Conservation (phyloP, 345 rosid species). For the Pugionium dolabratum region DNA sequence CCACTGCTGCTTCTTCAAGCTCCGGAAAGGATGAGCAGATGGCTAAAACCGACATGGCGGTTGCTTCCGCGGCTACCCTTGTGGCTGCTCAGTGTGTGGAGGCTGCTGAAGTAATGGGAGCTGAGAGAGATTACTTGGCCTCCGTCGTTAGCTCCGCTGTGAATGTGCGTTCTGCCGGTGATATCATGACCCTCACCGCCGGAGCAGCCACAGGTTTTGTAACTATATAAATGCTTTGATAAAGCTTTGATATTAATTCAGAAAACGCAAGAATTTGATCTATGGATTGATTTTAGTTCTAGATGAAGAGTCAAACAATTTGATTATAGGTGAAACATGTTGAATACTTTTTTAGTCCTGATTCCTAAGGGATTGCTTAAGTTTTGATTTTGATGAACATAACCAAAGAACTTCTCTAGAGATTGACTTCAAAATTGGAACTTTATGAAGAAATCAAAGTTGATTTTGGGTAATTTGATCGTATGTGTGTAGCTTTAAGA, state of each 20-base stretch:
- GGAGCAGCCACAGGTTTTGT: slow-evolving; percentile 82
- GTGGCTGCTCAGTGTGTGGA: slow-evolving; percentile 91
- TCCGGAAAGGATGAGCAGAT: slow-evolving; percentile 78
- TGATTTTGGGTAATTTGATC: background rate
- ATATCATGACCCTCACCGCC: slow-evolving; percentile 84
- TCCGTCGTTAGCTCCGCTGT: slow-evolving; percentile 79
- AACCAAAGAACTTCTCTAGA: background rate
- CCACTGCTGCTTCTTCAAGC: slow-evolving; percentile 68
- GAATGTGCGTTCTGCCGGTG: slow-evolving; percentile 76
- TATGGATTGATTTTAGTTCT: background rate
- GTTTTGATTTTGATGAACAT: slow-evolving; percentile 10
- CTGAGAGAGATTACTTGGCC: slow-evolving; percentile 81
- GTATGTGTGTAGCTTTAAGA: slow-evolving; percentile 60
- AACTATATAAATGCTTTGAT: background rate
- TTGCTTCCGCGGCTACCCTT: slow-evolving; percentile 80
- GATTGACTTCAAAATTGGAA: background rate
- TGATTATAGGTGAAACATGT: background rate
- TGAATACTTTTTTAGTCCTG: background rate
- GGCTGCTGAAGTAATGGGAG: slow-evolving; percentile 89
- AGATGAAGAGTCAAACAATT: background rate
- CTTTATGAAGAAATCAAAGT: background rate
- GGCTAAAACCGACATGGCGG: slow-evolving; percentile 82
- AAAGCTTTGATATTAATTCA: background rate
- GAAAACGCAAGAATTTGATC: background rate
- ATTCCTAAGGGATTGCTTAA: background rate